Percentiles rank a stretch among this genome's conserved stretches.
phyloP scores from a whole-genome alignment of 768 basidiomycete genomes.

The Macrolepiota fuliginosa region DNA sequence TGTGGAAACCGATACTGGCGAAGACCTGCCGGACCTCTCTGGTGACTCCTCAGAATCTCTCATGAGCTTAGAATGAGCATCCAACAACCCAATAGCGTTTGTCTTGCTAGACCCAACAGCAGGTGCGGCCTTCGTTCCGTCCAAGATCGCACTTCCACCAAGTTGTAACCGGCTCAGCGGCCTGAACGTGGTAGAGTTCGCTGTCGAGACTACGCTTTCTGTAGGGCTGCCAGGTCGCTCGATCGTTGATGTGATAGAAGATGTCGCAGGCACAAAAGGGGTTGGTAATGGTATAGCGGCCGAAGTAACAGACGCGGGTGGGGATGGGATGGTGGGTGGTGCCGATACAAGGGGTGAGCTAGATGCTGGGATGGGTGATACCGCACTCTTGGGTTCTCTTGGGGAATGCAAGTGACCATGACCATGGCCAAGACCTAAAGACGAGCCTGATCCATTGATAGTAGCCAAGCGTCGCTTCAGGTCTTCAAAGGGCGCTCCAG shows the following conservation, averaged over 20 bases:
- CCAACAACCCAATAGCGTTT: constrained; percentile 80
- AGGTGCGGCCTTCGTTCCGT: constrained; percentile 85
- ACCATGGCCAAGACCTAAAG: constrained; percentile 43
- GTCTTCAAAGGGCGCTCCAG: constrained; percentile 72
- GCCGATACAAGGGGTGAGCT: constrained; percentile 39
- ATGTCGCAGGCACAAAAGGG: constrained; percentile 22
- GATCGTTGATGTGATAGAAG: constrained; percentile 19
- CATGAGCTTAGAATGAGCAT: constrained; percentile 64
- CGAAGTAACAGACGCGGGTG: constrained; percentile 18
- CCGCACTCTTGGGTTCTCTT: constrained; percentile 9
- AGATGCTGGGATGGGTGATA: constrained; percentile 7
- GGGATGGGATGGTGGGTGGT: constrained; percentile 33
- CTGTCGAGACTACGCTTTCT: constrained; percentile 73
- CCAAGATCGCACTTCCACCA: constrained; percentile 47
- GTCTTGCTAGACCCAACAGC: constrained; percentile 84
- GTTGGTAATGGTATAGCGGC: constrained; percentile 24
- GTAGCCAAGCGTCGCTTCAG: constrained; percentile 71
- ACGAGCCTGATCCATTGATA: constrained; percentile 71
- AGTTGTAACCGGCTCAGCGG: constrained; percentile 63
- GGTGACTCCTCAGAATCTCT: constrained; percentile 59
- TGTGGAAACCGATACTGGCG: constrained; percentile 65
- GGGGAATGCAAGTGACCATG: constrained; percentile 17
- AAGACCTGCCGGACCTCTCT: constrained; percentile 74
- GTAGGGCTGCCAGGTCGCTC: constrained; percentile 78
- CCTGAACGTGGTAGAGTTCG: constrained; percentile 61